Base-by-base conservation (phyloP, 108 stramenopile species). In the Skeletonema marinoi region DNA sequence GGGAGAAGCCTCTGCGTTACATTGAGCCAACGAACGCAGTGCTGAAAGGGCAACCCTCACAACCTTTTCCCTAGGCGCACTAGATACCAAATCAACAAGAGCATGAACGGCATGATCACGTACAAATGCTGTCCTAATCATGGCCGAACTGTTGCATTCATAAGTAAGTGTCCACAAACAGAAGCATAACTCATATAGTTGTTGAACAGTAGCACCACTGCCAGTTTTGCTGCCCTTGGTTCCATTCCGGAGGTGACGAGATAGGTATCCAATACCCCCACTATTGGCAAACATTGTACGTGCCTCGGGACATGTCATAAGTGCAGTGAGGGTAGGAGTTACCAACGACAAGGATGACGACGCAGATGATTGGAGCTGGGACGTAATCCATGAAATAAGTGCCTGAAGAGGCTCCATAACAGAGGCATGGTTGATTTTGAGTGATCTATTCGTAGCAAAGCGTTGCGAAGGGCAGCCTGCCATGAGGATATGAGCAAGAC, bases 61-160 rank as follows among this genome's bases (percentile, higher is more conserved):
- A 21, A 97, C 94, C 94, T 98, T 98, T 84, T 97, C 96, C 41
- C 93, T 84, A 17, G 94, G 95, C 10, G 96, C 96, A 46, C 88
- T 71, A 1, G 89, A 87, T n/a, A 97, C 88, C 82, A 94, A 81
- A 74, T 93, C 92, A n/a, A 88, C 88, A 39, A 93, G 78, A 11
- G 90, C 76, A 30, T 75, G 74, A 31, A 92, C 81, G 19, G 86
- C 85, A 36, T 85, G 73, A 65, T 90, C 90, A 7, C 88, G 75
- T 29, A 65, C 64, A 81, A 92, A 91, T 61, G 83, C 70, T 10
- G 66, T 65, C 50, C 78, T 59, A 31, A 91, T 70, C 29, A 65
- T 51, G 12, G 70, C 70, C 7, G 73, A 76, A 13, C 11, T 60
- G 41, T 78, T 66, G 56, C 87, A 89, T 73, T 93, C 92, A 46